Evolutionary conservation across 257 asterid genomes (phyloP).

Genomic region (Lantana camara): DNA sequence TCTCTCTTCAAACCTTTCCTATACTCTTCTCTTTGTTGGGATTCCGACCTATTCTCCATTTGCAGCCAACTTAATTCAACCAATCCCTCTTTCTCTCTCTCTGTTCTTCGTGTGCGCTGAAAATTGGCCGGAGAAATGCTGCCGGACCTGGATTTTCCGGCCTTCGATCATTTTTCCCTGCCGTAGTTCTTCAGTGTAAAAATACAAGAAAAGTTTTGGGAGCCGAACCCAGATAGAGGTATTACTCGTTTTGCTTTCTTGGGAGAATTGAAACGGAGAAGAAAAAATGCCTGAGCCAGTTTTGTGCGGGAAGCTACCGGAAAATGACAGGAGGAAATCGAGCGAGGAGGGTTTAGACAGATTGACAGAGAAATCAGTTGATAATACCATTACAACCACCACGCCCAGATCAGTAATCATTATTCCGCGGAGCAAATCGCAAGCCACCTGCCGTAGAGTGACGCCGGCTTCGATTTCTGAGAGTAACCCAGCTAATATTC

Average conservation of each 20-base stretch:
- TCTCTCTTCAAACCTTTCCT: conserved; percentile 34
- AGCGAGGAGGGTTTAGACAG: conserved; percentile 23
- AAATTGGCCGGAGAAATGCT: conserved; percentile 31
- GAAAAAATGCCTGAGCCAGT: conserved; percentile 44
- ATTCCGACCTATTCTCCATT: conserved; percentile 31
- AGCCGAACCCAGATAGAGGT: background rate
- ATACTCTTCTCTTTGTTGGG: conserved; percentile 34
- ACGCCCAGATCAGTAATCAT: conserved; percentile 55
- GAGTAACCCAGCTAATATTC: background rate
- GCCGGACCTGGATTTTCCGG: conserved; percentile 27
- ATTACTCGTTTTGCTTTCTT: background rate
- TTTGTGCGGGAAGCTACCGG: conserved; percentile 23
- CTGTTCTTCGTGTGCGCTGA: background rate
- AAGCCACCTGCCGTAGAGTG: conserved; percentile 48
- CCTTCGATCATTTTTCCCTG: conserved; percentile 18
- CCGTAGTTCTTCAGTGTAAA: background rate
- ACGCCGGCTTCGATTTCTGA: conserved; percentile 40
- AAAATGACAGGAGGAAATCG: conserved; percentile 18
- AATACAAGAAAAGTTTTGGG: too few relatives aligned
- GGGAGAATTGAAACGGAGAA: background rate
- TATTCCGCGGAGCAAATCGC: conserved; percentile 51
- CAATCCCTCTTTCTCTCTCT: background rate
- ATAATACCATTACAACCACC: conserved; percentile 32
- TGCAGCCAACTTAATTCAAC: background rate
- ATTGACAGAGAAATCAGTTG: conserved; percentile 26